A percentile compares a stretch with the other conserved stretches of the same genome.
These are phyloP conservation scores for Lathyrus oleraceus DNA, from an alignment of 306 rosid genomes.

Conservation along the genomic window DNA sequence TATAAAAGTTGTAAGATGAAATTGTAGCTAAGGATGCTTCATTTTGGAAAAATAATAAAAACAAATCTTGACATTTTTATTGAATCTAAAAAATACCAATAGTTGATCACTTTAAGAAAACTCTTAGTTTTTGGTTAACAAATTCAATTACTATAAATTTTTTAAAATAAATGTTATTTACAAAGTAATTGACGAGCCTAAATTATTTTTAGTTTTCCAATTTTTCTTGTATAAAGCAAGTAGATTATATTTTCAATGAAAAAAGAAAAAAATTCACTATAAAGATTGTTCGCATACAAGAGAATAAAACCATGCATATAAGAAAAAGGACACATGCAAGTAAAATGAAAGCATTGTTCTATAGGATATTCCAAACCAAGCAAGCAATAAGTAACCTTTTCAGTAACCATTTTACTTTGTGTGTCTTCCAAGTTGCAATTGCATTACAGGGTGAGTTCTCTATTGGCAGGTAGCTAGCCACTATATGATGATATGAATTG, in stretches of 20 bases:
- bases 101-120: no score
- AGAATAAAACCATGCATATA: slow-evolving; percentile 44
- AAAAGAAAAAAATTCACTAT: background rate
- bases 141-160: no score
- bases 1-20: no score
- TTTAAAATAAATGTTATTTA: no score
- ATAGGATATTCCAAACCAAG: slow-evolving; percentile 51
- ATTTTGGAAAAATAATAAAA: no score
- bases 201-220: background rate
- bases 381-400: slow-evolving; percentile 33
- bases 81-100: no score
- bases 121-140: no score
- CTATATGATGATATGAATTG: slow-evolving; percentile 10
- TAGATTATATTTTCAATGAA: background rate
- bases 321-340: slow-evolving; percentile 1
- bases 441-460: slow-evolving; percentile 66
- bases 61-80: no score
- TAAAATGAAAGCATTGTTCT: slow-evolving; percentile 48
- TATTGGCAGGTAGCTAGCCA: slow-evolving; percentile 61
- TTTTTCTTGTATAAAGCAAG: background rate
- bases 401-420: background rate
- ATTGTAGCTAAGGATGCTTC: no score
- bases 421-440: slow-evolving; percentile 37
- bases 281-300: slow-evolving; percentile 20
- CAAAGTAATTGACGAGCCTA: background rate